A percentile compares a stretch with the other conserved stretches of the same genome.
Conservation (phyloP, 345 rosid genomes). For the Firmiana major region DNA sequence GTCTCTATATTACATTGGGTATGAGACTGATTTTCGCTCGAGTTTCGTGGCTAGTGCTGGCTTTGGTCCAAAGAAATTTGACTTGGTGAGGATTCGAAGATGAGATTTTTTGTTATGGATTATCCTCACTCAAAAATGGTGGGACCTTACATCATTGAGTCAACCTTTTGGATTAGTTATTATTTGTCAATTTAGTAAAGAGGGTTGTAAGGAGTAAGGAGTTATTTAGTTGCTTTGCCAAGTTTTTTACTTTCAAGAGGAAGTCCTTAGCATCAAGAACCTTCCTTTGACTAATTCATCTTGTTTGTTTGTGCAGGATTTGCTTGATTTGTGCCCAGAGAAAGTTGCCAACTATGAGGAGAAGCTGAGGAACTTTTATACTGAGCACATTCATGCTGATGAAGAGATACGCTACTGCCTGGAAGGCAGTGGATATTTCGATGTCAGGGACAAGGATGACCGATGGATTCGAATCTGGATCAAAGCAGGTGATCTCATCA, state of each 20-base stretch:
- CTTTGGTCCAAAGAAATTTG: no score
- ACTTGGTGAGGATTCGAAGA: no score
- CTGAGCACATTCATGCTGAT: constrained; percentile 81
- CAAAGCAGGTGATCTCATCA: constrained; percentile 71
- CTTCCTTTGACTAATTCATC: not conserved
- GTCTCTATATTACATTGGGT: no score
- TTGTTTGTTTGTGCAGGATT: constrained; percentile 41
- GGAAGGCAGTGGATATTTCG: constrained; percentile 79
- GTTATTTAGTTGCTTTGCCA: constrained; percentile 1
- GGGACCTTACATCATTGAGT: no score
- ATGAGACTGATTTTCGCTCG: no score
- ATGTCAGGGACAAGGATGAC: constrained; percentile 72
- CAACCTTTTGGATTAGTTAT: no score
- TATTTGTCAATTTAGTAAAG: not conserved
- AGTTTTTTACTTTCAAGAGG: not conserved
- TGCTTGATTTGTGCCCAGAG: constrained; percentile 80
- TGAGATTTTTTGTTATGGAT: no score
- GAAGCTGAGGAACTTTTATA: constrained; percentile 81
- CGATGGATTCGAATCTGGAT: constrained; percentile 76
- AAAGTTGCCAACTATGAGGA: constrained; percentile 78
- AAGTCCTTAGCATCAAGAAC: not conserved
- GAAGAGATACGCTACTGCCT: constrained; percentile 89
- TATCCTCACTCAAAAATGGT: no score
- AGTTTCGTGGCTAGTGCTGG: no score
- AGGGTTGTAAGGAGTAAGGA: not conserved